Evolutionary conservation across 305 asterid species (phyloP).

Genomic region (Fraxinus floribunda): DNA sequence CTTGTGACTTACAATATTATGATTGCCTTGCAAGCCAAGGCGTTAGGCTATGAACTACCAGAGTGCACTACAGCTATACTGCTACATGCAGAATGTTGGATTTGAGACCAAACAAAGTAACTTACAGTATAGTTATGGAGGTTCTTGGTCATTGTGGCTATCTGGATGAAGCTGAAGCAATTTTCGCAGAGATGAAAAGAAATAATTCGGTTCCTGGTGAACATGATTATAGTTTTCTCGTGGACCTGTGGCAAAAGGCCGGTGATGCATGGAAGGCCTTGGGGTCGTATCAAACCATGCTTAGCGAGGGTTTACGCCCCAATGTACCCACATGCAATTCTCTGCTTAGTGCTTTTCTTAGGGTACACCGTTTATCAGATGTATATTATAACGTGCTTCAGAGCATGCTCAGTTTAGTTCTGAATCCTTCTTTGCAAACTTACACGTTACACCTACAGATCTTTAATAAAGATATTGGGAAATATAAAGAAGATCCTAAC

Average conservation of each 20-base stretch:
- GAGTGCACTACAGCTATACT: slow-evolving; percentile 69
- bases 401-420: slow-evolving; percentile 70
- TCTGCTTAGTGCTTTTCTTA: slow-evolving; percentile 77
- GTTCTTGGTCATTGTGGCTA: slow-evolving; percentile 93
- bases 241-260: slow-evolving; percentile 86
- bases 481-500: too few species aligned
- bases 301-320: slow-evolving; percentile 63
- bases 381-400: slow-evolving; percentile 70
- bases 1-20: slow-evolving; percentile 62
- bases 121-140: slow-evolving; percentile 91
- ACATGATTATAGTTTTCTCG: slow-evolving; percentile 88
- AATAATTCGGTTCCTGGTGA: slow-evolving; percentile 91
- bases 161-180: slow-evolving; percentile 88
- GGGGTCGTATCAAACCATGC: slow-evolving; percentile 84
- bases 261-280: slow-evolving; percentile 35
- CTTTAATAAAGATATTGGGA: too few species aligned
- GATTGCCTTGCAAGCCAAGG: slow-evolving; percentile 91
- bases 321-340: slow-evolving; percentile 94
- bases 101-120: slow-evolving; percentile 87
- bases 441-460: slow-evolving; percentile 49
- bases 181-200: slow-evolving; percentile 81
- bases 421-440: slow-evolving; percentile 75
- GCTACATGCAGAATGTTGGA: slow-evolving; percentile 88
- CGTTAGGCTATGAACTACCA: slow-evolving; percentile 81
- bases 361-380: slow-evolving; percentile 71